Conservation (phyloP, 106 monocot species). For the Allium fistulosum region DNA sequence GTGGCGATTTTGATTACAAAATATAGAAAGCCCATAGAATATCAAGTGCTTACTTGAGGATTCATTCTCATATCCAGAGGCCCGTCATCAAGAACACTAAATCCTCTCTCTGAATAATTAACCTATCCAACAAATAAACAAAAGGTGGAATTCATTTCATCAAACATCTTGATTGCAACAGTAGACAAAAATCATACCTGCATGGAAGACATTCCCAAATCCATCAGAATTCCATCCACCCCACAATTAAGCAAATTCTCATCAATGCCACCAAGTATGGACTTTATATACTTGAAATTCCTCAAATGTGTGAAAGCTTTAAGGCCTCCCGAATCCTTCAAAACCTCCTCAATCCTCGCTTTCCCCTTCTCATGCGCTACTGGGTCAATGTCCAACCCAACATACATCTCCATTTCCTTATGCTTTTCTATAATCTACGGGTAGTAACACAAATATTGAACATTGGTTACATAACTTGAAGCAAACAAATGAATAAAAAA, state of each 20-base stretch:
- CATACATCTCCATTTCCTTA: constrained; percentile 59
- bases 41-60: constrained; percentile 49
- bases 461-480: no score
- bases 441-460: not conserved
- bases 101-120: constrained; percentile 67
- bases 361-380: constrained; percentile 40
- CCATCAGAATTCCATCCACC: constrained; percentile 84
- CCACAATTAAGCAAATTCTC: constrained; percentile 19
- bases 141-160: constrained; percentile 4
- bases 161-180: constrained; percentile 5
- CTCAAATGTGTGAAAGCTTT: constrained; percentile 41
- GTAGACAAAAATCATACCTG: constrained; percentile 31
- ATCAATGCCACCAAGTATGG: constrained; percentile 34
- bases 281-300: constrained; percentile 83
- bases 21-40: no score
- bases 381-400: constrained; percentile 88
- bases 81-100: constrained; percentile 72
- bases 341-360: constrained; percentile 24
- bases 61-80: constrained; percentile 98
- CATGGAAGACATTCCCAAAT: constrained; percentile 98
- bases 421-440: constrained; percentile 65
- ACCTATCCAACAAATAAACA: constrained; percentile 26
- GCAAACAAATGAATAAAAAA: no score
- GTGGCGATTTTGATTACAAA: no score
- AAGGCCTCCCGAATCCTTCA: constrained; percentile 17